Evolutionary conservation across 2,329 filamentous ascomycete genomes (phyloP).

Genomic region (Diaporthe sp.): DNA sequence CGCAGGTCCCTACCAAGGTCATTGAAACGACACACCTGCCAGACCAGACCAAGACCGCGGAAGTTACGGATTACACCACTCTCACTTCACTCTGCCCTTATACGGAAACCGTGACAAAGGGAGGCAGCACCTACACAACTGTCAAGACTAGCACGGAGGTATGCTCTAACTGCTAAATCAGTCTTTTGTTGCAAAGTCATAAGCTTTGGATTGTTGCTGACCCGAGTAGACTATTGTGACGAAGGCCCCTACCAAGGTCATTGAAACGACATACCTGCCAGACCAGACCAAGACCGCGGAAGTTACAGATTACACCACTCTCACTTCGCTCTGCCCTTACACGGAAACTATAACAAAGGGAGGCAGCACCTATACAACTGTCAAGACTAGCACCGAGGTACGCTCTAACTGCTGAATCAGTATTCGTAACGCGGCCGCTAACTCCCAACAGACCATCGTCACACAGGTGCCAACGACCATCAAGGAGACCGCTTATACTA

Average conservation of each 20-base stretch:
- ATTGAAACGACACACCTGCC: slow-evolving; percentile 29
- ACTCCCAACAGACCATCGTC: slow-evolving; percentile 40
- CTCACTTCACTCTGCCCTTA: slow-evolving; percentile 34
- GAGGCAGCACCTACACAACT: slow-evolving; percentile 40
- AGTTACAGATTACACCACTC: slow-evolving; percentile 27
- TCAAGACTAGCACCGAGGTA: slow-evolving; percentile 40
- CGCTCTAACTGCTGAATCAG: too few relatives aligned
- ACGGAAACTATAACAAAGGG: slow-evolving; percentile 38
- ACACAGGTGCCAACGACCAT: slow-evolving; percentile 41
- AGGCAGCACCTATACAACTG: slow-evolving; percentile 40
- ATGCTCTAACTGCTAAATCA: not conserved
- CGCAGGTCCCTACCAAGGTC: slow-evolving; percentile 30
- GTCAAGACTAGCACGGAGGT: slow-evolving; percentile 40
- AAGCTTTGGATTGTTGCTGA: slow-evolving; percentile 50
- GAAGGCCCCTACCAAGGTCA: slow-evolving; percentile 25
- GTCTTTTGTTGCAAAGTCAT: slow-evolving; percentile 37
- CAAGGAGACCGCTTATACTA: slow-evolving; percentile 51
- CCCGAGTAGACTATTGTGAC: slow-evolving; percentile 47
- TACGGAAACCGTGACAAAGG: slow-evolving; percentile 38
- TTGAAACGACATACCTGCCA: slow-evolving; percentile 29
- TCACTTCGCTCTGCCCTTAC: slow-evolving; percentile 35
- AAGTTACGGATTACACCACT: slow-evolving; percentile 29
- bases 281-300: slow-evolving; percentile 33
- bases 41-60: slow-evolving; percentile 32
- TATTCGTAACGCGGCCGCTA: not conserved